Evolutionary conservation across 23 red algal genomes (phyloP).

Genomic region (Gracilaria gracilis): DNA sequence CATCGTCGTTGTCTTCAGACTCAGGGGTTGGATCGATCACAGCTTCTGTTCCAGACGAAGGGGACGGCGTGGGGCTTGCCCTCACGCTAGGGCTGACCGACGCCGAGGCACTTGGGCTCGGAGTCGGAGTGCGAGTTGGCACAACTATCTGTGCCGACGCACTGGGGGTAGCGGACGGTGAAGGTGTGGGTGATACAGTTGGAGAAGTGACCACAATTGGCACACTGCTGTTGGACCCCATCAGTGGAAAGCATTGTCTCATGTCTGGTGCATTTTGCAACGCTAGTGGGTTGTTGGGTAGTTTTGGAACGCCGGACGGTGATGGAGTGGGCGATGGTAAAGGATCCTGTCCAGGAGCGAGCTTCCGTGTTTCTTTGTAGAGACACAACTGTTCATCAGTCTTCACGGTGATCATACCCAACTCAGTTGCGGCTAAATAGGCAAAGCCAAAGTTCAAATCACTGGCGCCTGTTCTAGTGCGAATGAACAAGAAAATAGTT

Average conservation of each 20-base stretch:
- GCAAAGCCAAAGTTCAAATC: slow-evolving; percentile 67
- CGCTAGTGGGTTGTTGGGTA: slow-evolving; percentile 14
- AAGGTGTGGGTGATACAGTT: background rate
- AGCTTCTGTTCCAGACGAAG: background rate
- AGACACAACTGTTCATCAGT: slow-evolving; percentile 48
- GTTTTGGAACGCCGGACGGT: slow-evolving; percentile 9
- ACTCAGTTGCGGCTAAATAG: slow-evolving; percentile 30
- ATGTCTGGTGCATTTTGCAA: slow-evolving; percentile 38
- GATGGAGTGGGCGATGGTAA: slow-evolving; percentile 51
- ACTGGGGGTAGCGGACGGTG: background rate
- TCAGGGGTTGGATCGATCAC: background rate
- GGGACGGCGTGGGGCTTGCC: slow-evolving; percentile 4
- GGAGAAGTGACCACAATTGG: background rate
- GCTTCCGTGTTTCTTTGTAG: slow-evolving; percentile 66
- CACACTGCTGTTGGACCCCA: background rate
- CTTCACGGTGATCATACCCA: slow-evolving; percentile 64
- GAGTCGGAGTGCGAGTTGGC: background rate
- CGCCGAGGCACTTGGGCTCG: background rate
- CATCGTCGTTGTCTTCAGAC: background rate
- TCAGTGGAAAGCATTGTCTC: slow-evolving; percentile 30
- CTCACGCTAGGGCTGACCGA: background rate
- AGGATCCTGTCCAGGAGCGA: slow-evolving; percentile 32
- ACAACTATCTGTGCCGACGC: background rate
- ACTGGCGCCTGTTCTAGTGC: slow-evolving; percentile 2
- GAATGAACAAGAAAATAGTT: slow-evolving; percentile 53